Evolutionary conservation across 1,284 basidiomycete genomes (phyloP), one percentile per base, ranked within the genome.

Genomic region (Boletus calvinii): DNA sequence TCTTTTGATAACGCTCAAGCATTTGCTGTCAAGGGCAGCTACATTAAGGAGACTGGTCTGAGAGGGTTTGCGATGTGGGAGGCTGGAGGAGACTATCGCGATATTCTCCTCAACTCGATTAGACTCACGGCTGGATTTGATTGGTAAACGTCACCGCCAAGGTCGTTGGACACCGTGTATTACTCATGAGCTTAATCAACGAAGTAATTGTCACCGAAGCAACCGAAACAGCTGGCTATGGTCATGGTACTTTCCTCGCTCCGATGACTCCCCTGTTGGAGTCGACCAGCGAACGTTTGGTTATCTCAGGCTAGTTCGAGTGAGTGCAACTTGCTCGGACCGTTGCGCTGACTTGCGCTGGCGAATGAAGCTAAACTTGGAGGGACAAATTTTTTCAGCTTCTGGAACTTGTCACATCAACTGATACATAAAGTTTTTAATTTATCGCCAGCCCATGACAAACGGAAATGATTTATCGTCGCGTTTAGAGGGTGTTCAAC

Each of bases 21-120:
- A 0, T 84, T 83, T 59, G 62, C 73, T 38, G 78, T 75, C 42
- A 86, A 86, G 67, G 84, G 81, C 8, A 59, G 62, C 2, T 84
- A 75, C 66, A 79, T 84, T 61, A 71, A 71, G 54, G 55, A 67
- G 8, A 63, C 59, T 13, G 73, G 75, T 13, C 64, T 83, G 15
- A 71, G 71, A 54, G 82, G 83, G 2, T 84, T 83, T 60, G 69
- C 78, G 2, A 76, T 81, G 68, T 84, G 80, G 79, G 78, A 84
- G 60, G 74, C 77, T 37, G 80, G 75, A 36, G 80, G 80, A 15
- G 82, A 84, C 61, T 77, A 62, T 48, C 53, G 76, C 4, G 71
- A 80, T 53, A 77, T 77, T 41, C 72, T 84, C 22, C 62, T 83
- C 15, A 70, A 80, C 54, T 71, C 81, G 1, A 79, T 84, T 60